phyloP scores from a whole-genome alignment of 768 basidiomycete species.

The Russula sp. region DNA sequence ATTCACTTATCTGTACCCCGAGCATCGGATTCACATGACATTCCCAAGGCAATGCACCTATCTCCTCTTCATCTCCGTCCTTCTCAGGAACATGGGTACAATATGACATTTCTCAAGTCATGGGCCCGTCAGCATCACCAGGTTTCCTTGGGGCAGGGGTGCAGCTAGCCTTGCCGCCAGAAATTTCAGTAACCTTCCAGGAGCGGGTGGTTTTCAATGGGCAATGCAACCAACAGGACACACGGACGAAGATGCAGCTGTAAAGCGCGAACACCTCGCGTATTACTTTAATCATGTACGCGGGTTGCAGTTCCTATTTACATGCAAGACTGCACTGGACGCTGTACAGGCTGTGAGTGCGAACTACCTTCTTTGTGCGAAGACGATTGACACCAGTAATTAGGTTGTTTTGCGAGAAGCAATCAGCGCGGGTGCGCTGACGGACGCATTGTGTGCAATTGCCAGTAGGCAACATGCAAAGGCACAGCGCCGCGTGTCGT shows the following conservation, averaged over 20 bases:
- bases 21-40: conserved; percentile 1
- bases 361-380: not conserved
- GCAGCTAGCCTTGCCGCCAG: conserved; percentile 15
- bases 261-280: conserved; percentile 41
- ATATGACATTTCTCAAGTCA: conserved; percentile 15
- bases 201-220: conserved; percentile 20
- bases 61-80: conserved; percentile 16
- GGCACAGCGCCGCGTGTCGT: conserved; percentile 22
- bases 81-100: conserved; percentile 18
- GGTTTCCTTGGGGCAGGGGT: conserved; percentile 8
- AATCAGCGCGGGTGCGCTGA: conserved; percentile 21
- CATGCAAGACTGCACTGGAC: conserved; percentile 58
- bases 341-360: conserved; percentile 61
- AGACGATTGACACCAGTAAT: conserved; percentile 9
- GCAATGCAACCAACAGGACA: conserved; percentile 22
- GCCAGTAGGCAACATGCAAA: conserved; percentile 26
- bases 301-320: conserved; percentile 62
- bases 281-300: conserved; percentile 77
- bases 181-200: conserved; percentile 26
- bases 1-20: conserved; percentile 16
- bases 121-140: conserved; percentile 8
- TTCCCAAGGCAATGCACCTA: conserved; percentile 21
- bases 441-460: conserved; percentile 28
- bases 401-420: conserved; percentile 26
- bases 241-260: conserved; percentile 25